Percentiles rank a stretch among this genome's conserved stretches.
These are phyloP conservation scores for Solanum neorickii DNA, from an alignment of 257 asterid species.

Conservation along the genomic window DNA sequence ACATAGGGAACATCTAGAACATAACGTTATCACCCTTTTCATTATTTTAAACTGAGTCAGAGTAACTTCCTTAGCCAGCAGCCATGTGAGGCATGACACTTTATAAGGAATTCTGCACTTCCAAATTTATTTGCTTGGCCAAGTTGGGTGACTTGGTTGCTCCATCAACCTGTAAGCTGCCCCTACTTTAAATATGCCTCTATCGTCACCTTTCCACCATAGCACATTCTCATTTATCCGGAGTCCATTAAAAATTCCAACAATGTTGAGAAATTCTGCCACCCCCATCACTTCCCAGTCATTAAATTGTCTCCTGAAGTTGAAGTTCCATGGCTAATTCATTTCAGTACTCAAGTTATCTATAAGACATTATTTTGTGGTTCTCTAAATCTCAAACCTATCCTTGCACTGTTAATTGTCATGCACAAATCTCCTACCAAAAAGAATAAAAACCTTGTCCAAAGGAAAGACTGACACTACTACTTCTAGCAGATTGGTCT, in stretches of 20 bases:
- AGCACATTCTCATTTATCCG: neutral
- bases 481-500: neutral
- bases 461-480: neutral
- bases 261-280: neutral
- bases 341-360: neutral
- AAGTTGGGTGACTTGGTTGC: neutral
- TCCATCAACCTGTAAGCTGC: neutral
- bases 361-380: neutral
- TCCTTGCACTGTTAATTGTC: neutral
- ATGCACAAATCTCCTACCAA: neutral
- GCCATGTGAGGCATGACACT: neutral
- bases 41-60: neutral
- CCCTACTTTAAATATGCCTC: neutral
- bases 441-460: neutral
- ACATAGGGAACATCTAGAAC: neutral
- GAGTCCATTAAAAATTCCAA: neutral
- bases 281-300: neutral
- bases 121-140: neutral
- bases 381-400: neutral
- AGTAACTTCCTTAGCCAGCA: neutral
- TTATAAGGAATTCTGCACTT: neutral
- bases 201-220: neutral
- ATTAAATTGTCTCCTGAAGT: neutral
- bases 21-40: neutral
- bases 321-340: neutral